These are phyloP conservation scores for Magnolia kwangsiensis DNA, from an alignment of 164 flowering plant species.

Conservation along the genomic window DNA sequence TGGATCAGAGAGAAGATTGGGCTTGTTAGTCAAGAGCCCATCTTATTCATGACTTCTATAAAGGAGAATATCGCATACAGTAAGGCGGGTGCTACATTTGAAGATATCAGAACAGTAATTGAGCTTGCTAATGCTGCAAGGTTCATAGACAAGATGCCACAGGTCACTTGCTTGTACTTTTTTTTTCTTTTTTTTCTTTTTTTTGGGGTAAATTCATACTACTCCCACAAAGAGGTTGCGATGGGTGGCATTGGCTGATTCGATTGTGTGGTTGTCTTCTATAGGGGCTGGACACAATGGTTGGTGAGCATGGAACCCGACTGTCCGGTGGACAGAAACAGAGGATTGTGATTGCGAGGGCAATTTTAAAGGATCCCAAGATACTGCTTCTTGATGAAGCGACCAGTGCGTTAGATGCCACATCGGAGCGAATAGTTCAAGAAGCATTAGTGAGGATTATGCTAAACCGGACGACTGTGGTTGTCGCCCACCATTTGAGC, in stretches of 20 bases:
- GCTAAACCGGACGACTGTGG: constrained; percentile 52
- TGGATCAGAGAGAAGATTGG: constrained; percentile 68
- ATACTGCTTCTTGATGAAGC: constrained; percentile 84
- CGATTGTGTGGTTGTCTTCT: neutral
- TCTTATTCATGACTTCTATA: constrained; percentile 55
- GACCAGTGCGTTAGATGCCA: constrained; percentile 70
- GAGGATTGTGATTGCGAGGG: constrained; percentile 71
- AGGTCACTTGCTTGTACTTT: constrained; percentile 35
- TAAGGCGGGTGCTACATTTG: constrained; percentile 52
- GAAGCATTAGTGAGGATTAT: constrained; percentile 54
- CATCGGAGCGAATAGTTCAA: constrained; percentile 63
- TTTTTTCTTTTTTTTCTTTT: neutral
- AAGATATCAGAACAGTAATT: constrained; percentile 50
- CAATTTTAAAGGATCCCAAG: constrained; percentile 69
- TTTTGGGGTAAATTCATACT: neutral
- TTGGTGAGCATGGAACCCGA: constrained; percentile 67
- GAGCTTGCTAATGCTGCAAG: constrained; percentile 71
- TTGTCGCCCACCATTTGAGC: too few species aligned
- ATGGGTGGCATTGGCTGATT: neutral
- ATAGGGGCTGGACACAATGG: constrained; percentile 72
- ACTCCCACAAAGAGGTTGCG: neutral
- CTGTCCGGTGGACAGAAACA: constrained; percentile 84
- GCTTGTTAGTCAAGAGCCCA: constrained; percentile 71
- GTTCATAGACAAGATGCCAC: constrained; percentile 64
- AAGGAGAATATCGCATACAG: constrained; percentile 68